phyloP scores from a whole-genome alignment of 768 basidiomycete species.

The Symmetrospora coprosmae region DNA sequence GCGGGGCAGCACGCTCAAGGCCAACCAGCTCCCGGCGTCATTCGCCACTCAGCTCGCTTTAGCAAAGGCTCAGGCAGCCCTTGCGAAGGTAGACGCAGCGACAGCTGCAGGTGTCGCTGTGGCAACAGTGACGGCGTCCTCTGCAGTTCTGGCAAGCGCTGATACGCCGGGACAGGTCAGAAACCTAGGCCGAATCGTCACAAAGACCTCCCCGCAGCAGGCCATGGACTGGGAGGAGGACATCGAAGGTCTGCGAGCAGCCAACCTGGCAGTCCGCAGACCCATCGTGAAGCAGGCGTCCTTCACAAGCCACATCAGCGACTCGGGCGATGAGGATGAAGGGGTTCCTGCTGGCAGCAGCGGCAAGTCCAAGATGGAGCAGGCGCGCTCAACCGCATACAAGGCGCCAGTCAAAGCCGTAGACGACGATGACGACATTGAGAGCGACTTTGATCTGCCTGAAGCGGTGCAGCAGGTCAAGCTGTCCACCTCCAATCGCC shows the following conservation, averaged over 20 bases:
- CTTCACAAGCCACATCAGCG: conserved; percentile 24
- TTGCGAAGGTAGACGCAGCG: neutral
- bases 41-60: conserved; percentile 4
- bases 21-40: neutral
- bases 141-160: neutral
- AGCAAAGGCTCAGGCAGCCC: conserved; percentile 10
- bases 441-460: conserved; percentile 27
- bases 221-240: conserved; percentile 27
- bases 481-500: neutral
- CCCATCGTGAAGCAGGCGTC: conserved; percentile 18
- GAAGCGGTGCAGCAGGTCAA: neutral
- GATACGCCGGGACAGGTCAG: neutral
- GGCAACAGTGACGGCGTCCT: no score
- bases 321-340: conserved; percentile 9
- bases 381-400: neutral
- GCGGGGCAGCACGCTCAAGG: conserved; percentile 19
- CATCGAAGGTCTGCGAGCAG: conserved; percentile 12
- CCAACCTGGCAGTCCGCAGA: neutral
- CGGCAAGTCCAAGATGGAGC: neutral
- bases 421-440: neutral
- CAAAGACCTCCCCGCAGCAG: neutral
- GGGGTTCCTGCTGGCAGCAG: neutral
- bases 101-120: no score
- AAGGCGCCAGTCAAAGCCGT: neutral
- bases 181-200: neutral